Percentiles rank a stretch among this genome's conserved stretches.
phyloP scores from a whole-genome alignment of 2,329 filamentous ascomycete genomes.

The Pyricularia sp. region DNA sequence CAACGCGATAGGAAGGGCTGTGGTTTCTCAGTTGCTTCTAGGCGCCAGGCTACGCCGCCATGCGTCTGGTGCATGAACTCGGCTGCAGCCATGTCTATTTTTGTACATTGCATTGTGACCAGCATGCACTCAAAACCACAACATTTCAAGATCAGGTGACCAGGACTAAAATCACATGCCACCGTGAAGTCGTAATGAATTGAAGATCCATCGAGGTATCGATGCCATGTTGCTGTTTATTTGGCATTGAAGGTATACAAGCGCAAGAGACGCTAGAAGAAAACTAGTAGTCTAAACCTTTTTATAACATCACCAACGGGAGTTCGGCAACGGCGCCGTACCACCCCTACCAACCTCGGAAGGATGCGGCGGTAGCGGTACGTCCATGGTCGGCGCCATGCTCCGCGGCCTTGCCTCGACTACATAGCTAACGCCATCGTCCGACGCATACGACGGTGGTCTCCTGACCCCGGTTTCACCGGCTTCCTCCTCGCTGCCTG shows the following conservation, averaged over 20 bases:
- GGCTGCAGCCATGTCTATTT: not conserved
- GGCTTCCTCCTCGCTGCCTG: conserved; percentile 9
- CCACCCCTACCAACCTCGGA: conserved; percentile 26
- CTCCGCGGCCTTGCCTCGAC: conserved; percentile 52
- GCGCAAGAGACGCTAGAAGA: not conserved
- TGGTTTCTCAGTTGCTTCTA: not conserved
- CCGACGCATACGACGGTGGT: conserved; percentile 64
- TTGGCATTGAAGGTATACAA: not conserved
- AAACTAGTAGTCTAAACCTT: not conserved
- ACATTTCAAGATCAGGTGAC: no score
- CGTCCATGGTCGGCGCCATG: conserved; percentile 30
- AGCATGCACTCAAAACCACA: no score
- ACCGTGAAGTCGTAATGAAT: not conserved
- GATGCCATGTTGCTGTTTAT: not conserved
- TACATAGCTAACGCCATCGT: conserved; percentile 62
- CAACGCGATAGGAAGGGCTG: not conserved
- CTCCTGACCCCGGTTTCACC: conserved; percentile 22
- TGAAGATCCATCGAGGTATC: not conserved
- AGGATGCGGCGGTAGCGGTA: conserved; percentile 33
- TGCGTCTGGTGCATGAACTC: not conserved
- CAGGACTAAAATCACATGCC: not conserved
- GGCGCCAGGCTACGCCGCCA: not conserved
- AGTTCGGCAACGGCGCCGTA: conserved; percentile 5
- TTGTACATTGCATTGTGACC: no score
- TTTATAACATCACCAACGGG: conserved; percentile 11